Percentiles rank a stretch among this genome's conserved stretches.
Evolutionary conservation across 2,329 filamentous ascomycete genomes (phyloP).

Genomic region (Beauveria scarabaeidicola): DNA sequence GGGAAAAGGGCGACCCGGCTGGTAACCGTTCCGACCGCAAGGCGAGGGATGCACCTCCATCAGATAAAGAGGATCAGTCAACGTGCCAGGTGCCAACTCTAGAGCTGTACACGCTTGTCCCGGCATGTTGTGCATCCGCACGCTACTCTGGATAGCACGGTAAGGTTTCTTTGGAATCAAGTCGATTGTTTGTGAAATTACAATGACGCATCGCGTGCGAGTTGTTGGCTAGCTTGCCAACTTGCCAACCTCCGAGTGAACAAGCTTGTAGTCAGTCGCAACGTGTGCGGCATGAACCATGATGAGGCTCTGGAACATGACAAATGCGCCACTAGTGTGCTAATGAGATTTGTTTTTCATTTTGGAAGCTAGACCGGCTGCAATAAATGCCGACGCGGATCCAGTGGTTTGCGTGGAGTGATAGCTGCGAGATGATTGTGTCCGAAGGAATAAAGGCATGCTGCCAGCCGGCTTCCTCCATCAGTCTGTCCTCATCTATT

Average conservation of each 20-base stretch:
- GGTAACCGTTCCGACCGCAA: neutral
- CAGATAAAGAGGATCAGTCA: neutral
- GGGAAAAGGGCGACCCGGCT: neutral
- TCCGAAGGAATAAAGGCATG: neutral
- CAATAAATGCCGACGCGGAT: neutral
- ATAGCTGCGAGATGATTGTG: too few species aligned
- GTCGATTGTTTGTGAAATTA: neutral
- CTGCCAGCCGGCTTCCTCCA: neutral
- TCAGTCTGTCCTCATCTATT: too few species aligned
- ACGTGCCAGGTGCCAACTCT: neutral
- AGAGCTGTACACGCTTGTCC: neutral
- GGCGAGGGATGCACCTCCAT: neutral
- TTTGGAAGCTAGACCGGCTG: neutral
- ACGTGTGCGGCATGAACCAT: neutral
- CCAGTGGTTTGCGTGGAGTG: neutral
- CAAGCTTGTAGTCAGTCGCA: neutral
- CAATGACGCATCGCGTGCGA: neutral
- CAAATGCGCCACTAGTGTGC: neutral
- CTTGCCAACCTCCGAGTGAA: neutral
- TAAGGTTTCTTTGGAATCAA: conserved; percentile 6
- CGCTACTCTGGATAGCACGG: neutral
- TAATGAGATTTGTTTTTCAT: neutral
- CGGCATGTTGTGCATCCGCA: neutral
- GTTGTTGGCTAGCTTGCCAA: neutral
- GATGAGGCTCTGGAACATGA: neutral